Conservation (phyloP, 2,329 filamentous ascomycete genomes). For the Bipolaris bicolor region DNA sequence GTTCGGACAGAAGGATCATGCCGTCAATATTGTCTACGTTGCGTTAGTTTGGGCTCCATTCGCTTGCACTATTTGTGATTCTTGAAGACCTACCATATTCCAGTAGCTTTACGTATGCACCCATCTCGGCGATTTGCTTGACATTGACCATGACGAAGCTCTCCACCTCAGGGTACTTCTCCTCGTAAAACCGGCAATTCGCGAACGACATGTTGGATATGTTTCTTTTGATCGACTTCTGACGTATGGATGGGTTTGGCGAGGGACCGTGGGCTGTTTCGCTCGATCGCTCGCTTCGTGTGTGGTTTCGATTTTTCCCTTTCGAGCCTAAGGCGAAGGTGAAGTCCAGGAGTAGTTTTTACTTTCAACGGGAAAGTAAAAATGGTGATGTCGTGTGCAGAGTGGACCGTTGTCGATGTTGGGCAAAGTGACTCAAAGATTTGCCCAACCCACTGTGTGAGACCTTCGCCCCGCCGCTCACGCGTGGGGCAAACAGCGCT, state of each 20-base stretch:
- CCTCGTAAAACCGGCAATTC: constrained; percentile 96
- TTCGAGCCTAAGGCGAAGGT: no score
- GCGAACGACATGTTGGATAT: constrained; percentile 81
- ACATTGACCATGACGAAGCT: constrained; percentile 99
- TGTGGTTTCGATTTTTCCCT: neutral
- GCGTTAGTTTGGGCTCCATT: constrained; percentile 1
- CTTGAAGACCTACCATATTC: constrained; percentile 69
- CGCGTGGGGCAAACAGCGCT: constrained; percentile 18
- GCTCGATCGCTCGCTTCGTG: neutral
- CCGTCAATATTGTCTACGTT: constrained; percentile 90
- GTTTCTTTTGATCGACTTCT: constrained; percentile 21
- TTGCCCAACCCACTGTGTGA: constrained; percentile 33
- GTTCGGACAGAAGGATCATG: constrained; percentile 98
- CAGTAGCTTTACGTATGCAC: constrained; percentile 98
- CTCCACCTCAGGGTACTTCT: constrained; percentile 97
- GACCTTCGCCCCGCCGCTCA: constrained; percentile 15
- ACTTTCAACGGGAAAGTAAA: no score
- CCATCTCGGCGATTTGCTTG: constrained; percentile 99
- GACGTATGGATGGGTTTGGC: constrained; percentile 6
- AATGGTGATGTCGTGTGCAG: neutral
- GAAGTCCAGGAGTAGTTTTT: no score
- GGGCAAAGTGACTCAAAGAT: constrained; percentile 33
- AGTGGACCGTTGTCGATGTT: constrained; percentile 8
- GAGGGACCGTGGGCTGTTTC: constrained; percentile 9
- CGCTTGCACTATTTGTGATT: neutral